These are phyloP conservation scores for Geranium incanum DNA, from an alignment of 441 rosid genomes.

Conservation along the genomic window DNA sequence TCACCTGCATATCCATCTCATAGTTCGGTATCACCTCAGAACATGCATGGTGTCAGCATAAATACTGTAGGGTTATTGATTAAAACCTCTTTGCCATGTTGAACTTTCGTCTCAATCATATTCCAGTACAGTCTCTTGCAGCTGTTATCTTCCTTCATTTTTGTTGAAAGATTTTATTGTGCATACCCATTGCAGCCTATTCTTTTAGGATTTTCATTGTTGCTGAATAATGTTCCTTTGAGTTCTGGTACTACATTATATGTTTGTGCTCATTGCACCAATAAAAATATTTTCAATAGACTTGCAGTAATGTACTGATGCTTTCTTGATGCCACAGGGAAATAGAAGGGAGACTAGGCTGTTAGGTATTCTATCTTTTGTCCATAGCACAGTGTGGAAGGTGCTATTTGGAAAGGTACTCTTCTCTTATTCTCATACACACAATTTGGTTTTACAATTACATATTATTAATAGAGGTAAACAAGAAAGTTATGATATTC, in stretches of 20 bases:
- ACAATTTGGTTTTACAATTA: too few relatives aligned
- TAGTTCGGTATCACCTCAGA: background rate
- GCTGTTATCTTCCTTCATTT: background rate
- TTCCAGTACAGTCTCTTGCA: background rate
- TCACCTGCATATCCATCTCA: too few relatives aligned
- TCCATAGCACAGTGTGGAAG: constrained; percentile 96
- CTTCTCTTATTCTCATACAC: too few relatives aligned
- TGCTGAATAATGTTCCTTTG: background rate
- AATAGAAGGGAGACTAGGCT: constrained; percentile 92
- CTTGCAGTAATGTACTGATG: background rate
- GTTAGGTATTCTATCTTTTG: constrained; percentile 84
- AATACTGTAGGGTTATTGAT: background rate
- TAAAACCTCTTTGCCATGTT: background rate
- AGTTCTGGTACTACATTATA: background rate
- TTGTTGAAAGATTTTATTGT: background rate
- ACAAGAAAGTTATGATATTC: too few relatives aligned
- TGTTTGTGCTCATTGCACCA: background rate
- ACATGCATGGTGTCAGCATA: background rate
- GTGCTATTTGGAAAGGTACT: constrained; percentile 84
- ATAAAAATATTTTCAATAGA: background rate
- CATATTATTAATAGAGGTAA: too few relatives aligned
- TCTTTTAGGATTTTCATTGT: background rate
- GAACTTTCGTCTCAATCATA: background rate
- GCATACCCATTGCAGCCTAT: background rate
- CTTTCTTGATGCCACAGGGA: constrained; percentile 44